These are phyloP conservation scores for Aspergillus eucalypticola DNA, from an alignment of 2,329 filamentous ascomycete species.

Conservation along the genomic window DNA sequence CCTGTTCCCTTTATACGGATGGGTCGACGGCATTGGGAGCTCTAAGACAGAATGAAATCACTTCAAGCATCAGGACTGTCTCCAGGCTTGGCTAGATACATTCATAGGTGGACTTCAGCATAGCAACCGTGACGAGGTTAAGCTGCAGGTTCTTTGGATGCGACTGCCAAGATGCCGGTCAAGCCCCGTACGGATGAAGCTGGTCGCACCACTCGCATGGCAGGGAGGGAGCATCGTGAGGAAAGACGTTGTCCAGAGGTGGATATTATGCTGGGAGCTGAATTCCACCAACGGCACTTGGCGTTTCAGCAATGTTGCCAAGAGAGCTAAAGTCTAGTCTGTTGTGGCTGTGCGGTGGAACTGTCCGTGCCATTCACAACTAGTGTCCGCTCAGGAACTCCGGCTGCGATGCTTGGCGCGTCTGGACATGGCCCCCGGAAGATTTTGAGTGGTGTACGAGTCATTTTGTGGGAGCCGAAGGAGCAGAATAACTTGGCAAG, in stretches of 20 bases:
- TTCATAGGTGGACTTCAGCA: conserved; percentile 5
- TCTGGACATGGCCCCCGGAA: neutral
- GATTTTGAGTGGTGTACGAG: no score
- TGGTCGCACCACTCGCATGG: neutral
- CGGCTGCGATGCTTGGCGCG: neutral
- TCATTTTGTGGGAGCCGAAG: no score
- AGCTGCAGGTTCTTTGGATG: neutral
- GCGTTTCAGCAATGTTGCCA: conserved; percentile 16
- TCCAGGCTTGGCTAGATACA: conserved; percentile 1
- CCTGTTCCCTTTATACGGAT: conserved; percentile 1
- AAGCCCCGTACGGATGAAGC: neutral
- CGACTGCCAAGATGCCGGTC: conserved; percentile 1
- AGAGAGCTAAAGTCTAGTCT: conserved; percentile 7
- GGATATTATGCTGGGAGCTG: conserved; percentile 6
- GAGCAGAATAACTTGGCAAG: no score
- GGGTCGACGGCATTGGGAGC: neutral
- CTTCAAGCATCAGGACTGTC: conserved; percentile 1
- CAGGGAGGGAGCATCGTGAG: neutral
- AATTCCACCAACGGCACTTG: conserved; percentile 15
- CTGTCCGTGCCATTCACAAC: neutral
- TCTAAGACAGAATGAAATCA: neutral
- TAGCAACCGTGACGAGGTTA: neutral
- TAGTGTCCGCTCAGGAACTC: neutral
- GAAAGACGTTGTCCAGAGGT: neutral
- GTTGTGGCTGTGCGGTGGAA: conserved; percentile 7